These are phyloP conservation scores for Penicilliopsis zonata DNA, from an alignment of 495 filamentous ascomycete species.

Conservation along the genomic window DNA sequence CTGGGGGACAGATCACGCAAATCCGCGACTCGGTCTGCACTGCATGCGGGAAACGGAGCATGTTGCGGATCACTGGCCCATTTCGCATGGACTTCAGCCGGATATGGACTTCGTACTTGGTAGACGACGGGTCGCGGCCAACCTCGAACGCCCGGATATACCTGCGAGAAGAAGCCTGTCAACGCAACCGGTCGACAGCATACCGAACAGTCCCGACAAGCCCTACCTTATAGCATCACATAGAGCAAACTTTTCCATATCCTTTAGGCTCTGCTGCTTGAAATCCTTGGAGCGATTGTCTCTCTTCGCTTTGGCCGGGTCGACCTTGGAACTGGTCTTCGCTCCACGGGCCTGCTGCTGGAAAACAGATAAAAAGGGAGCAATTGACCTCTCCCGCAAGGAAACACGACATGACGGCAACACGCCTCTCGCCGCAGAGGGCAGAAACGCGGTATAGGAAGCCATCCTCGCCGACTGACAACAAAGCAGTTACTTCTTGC, in stretches of 20 bases:
- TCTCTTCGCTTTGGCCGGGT: conserved; percentile 50
- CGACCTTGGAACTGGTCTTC: conserved; percentile 20
- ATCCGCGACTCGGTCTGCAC: conserved; percentile 77
- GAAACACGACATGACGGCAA: conserved; percentile 24
- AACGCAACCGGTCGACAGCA: conserved; percentile 7
- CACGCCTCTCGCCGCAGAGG: conserved; percentile 24
- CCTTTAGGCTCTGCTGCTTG: conserved; percentile 44
- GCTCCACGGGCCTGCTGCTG: conserved; percentile 26
- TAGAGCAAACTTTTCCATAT: conserved; percentile 60
- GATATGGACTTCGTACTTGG: conserved; percentile 83
- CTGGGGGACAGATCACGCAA: conserved; percentile 76
- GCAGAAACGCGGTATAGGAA: conserved; percentile 25
- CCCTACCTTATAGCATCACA: conserved; percentile 88
- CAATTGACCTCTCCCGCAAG: conserved; percentile 19
- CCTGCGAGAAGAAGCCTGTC: conserved; percentile 27
- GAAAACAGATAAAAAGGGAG: conserved; percentile 18
- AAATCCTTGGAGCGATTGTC: conserved; percentile 56
- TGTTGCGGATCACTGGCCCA: conserved; percentile 73
- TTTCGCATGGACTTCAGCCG: conserved; percentile 69
- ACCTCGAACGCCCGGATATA: conserved; percentile 90
- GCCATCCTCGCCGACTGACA: conserved; percentile 18
- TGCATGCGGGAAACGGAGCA: conserved; percentile 77
- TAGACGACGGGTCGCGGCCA: conserved; percentile 52
- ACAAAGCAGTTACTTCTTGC: not conserved
- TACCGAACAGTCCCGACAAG: conserved; percentile 1